Base-by-base conservation (phyloP, 108 stramenopile genomes). In the Epipyxis sp. region DNA sequence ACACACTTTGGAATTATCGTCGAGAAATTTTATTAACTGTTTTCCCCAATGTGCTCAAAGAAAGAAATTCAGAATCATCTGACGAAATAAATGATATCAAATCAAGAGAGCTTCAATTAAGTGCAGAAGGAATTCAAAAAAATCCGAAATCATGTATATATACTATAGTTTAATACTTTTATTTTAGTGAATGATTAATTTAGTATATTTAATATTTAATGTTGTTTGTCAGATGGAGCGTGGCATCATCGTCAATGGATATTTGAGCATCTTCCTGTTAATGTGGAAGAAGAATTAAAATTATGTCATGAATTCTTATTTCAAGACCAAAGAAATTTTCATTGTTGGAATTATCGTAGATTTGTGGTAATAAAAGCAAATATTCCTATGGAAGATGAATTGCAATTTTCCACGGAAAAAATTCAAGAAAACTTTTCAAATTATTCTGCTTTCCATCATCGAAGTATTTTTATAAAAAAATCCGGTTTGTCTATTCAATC, bases 211-310 rank as follows among this genome's bases (percentile, higher is more conserved):
- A n/a, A n/a, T n/a, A n/a, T n/a, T n/a, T n/a, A n/a, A n/a, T n/a
- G n/a, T 57, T 25, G 54, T 25, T 57, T 25, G 16, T 29, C 34
- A 65, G 61, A 99, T 86, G 88, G 89, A 13, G 86, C 94, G 0
- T 99, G 98, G 98, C 94, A 94, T 86, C 98, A 99, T 88, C 94
- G 97, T 35, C 92, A 92, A 84, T 99, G 98, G 98, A 85, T 89
- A 34, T 68, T 97, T 35, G 84, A 85, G 32, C 81, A 79, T 29
- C 62, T 86, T 27, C 83, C 46, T 58, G 61, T 79, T 16, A 65
- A 69, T 40, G 27, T 40, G 54, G 32, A 81, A 44, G 59, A 76
- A 3, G 97, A 98, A 74, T 77, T 98, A 29, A 82, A 59, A 29
- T 85, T 98, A 20, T 95, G 94, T 80, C 80, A 78, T 30, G 77